Evolutionary conservation across 192 early-diverging fungal species (phyloP).

Genomic region (Entomortierella chlamydospora): DNA sequence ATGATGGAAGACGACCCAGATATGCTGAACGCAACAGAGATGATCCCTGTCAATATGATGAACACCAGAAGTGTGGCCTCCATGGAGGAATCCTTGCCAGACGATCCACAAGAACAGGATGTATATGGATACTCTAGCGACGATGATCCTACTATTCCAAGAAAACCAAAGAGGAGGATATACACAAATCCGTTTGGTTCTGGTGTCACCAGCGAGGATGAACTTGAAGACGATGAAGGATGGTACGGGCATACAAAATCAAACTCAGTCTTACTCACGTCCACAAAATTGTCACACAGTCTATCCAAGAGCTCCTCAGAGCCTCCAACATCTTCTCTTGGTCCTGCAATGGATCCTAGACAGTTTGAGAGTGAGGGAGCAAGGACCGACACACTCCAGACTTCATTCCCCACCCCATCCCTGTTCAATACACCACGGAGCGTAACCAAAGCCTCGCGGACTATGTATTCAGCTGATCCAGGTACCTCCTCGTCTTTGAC

Average conservation of each 20-base stretch:
- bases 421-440: constrained; percentile 26
- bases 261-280: constrained; percentile 41
- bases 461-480: not conserved
- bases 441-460: not conserved
- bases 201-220: constrained; percentile 1
- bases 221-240: constrained; percentile 45
- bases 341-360: constrained; percentile 40
- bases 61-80: constrained; percentile 20
- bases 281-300: constrained; percentile 11
- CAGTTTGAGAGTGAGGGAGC: constrained; percentile 29
- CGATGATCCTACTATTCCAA: constrained; percentile 6
- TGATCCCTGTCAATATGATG: constrained; percentile 49
- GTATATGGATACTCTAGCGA: not conserved
- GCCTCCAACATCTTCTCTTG: constrained; percentile 17
- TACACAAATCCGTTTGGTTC: constrained; percentile 41
- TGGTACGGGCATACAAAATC: constrained; percentile 35
- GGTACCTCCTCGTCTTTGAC: not conserved
- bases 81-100: constrained; percentile 10
- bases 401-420: not conserved
- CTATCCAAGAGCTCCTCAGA: not conserved
- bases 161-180: constrained; percentile 33
- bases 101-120: constrained; percentile 5
- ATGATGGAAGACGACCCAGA: constrained; percentile 40
- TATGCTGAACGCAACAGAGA: constrained; percentile 45
- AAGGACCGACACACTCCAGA: not conserved